Evolutionary conservation across 495 filamentous ascomycete genomes (phyloP).

Genomic region (Cercophora samala): DNA sequence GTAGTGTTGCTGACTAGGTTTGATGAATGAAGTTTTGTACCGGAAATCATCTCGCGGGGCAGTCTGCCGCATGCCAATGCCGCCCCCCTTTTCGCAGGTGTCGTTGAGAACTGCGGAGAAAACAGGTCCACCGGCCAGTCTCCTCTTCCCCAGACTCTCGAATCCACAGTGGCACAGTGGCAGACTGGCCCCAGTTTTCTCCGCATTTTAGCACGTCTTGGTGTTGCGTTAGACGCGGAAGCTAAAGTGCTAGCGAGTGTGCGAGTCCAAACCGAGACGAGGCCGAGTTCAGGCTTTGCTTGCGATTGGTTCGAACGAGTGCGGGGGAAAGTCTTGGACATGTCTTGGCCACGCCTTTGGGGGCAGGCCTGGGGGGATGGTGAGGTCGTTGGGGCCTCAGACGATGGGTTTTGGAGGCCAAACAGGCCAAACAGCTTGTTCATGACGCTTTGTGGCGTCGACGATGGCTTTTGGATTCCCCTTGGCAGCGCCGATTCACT

Average conservation of each 20-base stretch:
- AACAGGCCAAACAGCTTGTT: neutral
- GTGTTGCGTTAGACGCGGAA: neutral
- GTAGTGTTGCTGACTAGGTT: too few species aligned
- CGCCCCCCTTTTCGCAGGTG: neutral
- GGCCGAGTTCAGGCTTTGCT: constrained; percentile 18
- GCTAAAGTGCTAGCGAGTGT: neutral
- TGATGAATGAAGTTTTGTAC: too few species aligned
- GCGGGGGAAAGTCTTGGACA: constrained; percentile 4
- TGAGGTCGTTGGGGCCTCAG: neutral
- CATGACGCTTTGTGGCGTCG: constrained; percentile 4
- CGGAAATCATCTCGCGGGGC: neutral
- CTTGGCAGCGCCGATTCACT: neutral
- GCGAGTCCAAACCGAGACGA: constrained; percentile 5
- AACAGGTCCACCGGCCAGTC: neutral
- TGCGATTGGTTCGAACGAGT: constrained; percentile 15
- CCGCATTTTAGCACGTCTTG: constrained; percentile 4
- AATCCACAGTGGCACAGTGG: neutral
- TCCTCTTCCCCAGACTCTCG: neutral
- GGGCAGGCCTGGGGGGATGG: neutral
- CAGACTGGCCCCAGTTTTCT: neutral
- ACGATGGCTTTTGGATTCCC: neutral
- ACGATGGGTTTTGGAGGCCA: neutral
- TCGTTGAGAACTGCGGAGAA: constrained; percentile 4
- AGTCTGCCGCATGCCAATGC: neutral
- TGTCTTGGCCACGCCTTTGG: constrained; percentile 1